Percentiles rank a stretch among this genome's conserved stretches.
These are phyloP conservation scores for Rhodosorus marinus DNA, from an alignment of 23 red algal genomes.

Conservation along the genomic window DNA sequence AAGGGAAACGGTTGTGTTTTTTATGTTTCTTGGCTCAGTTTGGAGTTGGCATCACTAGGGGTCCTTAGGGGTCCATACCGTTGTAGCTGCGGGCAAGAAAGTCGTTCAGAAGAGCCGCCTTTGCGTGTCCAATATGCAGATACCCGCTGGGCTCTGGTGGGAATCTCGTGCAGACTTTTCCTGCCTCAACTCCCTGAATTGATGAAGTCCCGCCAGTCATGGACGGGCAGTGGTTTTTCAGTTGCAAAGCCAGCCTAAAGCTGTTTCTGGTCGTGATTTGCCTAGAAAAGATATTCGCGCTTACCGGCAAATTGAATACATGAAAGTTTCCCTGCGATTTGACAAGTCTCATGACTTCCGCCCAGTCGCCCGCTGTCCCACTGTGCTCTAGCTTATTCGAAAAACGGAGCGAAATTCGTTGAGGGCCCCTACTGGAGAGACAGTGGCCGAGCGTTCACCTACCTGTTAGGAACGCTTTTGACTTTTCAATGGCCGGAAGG, in stretches of 20 bases:
- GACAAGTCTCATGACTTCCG: conserved; percentile 72
- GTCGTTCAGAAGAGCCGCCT: conserved; percentile 87
- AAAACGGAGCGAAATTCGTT: neutral
- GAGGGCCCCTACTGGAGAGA: too few species aligned
- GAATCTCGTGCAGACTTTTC: conserved; percentile 83
- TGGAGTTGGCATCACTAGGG: neutral
- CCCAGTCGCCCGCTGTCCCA: conserved; percentile 16
- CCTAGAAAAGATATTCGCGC: too few species aligned
- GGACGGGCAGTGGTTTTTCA: too few species aligned
- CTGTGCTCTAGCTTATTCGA: neutral
- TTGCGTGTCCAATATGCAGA: conserved; percentile 93
- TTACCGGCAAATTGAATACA: conserved; percentile 24
- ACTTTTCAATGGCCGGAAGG: too few species aligned
- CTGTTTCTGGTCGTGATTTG: too few species aligned
- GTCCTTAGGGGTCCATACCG: too few species aligned
- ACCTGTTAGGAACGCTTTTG: too few species aligned
- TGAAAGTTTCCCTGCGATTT: conserved; percentile 55
- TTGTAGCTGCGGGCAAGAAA: conserved; percentile 72
- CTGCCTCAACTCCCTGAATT: conserved; percentile 48
- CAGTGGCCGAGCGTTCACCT: too few species aligned
- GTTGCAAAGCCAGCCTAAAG: too few species aligned
- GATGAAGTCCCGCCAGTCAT: too few species aligned
- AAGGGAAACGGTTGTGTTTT: too few species aligned
- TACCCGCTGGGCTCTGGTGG: conserved; percentile 94
- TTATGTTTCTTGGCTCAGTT: neutral